Conservation (phyloP, 371 early-diverging fungal species). For the Syncephalastrum racemosum region DNA sequence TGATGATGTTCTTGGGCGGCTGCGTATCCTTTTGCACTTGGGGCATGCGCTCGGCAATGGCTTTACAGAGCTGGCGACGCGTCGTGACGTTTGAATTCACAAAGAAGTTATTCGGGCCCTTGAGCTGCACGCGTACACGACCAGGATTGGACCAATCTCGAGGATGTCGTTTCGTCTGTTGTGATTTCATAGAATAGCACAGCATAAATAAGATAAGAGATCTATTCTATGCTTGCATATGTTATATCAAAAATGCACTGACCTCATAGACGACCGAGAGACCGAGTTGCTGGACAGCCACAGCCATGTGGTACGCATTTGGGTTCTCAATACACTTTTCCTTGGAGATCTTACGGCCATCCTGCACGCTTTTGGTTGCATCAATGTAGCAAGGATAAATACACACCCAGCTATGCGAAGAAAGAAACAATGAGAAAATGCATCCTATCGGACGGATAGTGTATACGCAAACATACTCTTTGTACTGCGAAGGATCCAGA, state of each 20-base stretch:
- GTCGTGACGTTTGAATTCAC: conserved; percentile 26
- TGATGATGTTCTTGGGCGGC: conserved; percentile 35
- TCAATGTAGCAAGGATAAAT: conserved; percentile 73
- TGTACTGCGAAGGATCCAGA: conserved; percentile 42
- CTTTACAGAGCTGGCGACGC: conserved; percentile 28
- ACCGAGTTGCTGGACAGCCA: conserved; percentile 57
- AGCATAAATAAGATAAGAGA: not conserved
- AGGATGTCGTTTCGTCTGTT: conserved; percentile 52
- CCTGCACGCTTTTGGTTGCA: conserved; percentile 44
- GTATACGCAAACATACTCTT: conserved; percentile 28
- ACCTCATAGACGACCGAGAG: conserved; percentile 62
- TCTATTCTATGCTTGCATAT: not conserved
- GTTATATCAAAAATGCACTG: too few species aligned
- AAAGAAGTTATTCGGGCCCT: conserved; percentile 33
- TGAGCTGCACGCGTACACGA: conserved; percentile 56
- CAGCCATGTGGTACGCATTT: conserved; percentile 65
- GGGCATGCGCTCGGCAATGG: conserved; percentile 40
- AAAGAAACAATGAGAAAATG: not conserved
- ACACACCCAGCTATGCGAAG: conserved; percentile 56
- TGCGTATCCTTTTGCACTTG: conserved; percentile 32
- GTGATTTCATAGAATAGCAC: not conserved
- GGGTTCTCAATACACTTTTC: conserved; percentile 54
- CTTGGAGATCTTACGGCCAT: conserved; percentile 56
- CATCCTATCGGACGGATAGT: not conserved
- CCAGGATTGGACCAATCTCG: conserved; percentile 64